Evolutionary conservation across 2,329 filamentous ascomycete species (phyloP).

Genomic region (Cercospora nicotianae): DNA sequence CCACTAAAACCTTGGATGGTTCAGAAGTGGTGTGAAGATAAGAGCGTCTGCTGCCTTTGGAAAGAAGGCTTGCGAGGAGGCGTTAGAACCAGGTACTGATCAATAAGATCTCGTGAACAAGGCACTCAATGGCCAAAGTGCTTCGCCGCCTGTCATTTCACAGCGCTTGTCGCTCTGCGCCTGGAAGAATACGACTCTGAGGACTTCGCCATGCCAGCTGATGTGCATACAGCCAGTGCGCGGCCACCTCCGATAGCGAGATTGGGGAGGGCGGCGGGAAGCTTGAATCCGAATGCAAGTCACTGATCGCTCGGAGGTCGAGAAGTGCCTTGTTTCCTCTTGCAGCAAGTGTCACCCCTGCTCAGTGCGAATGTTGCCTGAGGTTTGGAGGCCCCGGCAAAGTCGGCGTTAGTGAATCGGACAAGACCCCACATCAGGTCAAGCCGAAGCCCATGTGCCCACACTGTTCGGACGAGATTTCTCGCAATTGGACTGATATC

Average conservation of each 20-base stretch:
- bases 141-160: background rate
- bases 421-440: background rate
- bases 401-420: background rate
- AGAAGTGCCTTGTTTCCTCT: background rate
- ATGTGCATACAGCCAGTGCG: background rate
- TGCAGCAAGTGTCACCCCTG: background rate
- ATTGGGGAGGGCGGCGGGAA: background rate
- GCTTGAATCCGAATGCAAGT: background rate
- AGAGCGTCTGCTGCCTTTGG: conserved; percentile 82
- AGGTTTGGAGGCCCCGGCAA: background rate
- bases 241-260: background rate
- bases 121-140: background rate
- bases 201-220: conserved; percentile 1
- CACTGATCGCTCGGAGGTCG: background rate
- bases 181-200: background rate
- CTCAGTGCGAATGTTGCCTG: background rate
- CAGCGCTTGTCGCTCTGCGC: background rate
- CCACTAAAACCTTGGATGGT: conserved; percentile 58
- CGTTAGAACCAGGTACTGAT: conserved; percentile 36
- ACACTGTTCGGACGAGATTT: background rate
- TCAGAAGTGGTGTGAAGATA: conserved; percentile 86
- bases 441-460: conserved; percentile 4
- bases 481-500: background rate
- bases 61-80: conserved; percentile 51
- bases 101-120: background rate